Conservation (phyloP, 306 rosid genomes). For the Castanea sativa region DNA sequence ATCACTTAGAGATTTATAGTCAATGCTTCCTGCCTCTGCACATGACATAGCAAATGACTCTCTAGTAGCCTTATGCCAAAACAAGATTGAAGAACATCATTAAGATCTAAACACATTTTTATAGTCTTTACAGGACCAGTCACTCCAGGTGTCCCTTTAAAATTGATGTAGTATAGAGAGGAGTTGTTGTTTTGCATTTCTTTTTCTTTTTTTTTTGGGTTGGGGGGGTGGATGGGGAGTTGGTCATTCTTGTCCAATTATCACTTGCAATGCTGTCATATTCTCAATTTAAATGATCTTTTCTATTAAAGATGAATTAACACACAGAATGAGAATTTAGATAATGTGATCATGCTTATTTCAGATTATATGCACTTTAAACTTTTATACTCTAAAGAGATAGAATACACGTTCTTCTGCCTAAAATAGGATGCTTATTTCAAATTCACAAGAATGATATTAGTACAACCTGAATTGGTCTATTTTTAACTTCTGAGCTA, state of each 20-base stretch:
- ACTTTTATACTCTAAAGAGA: background rate
- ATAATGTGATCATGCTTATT: background rate
- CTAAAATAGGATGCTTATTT: background rate
- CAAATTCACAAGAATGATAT: background rate
- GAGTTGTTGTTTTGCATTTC: background rate
- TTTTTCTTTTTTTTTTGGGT: background rate
- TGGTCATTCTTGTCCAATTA: background rate
- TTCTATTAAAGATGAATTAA: background rate
- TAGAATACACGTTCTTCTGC: background rate
- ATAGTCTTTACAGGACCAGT: background rate
- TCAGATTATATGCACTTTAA: background rate
- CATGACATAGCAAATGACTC: conserved; percentile 1
- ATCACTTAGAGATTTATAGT: conserved; percentile 55
- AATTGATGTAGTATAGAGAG: background rate
- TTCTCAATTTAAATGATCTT: no score
- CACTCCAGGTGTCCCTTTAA: background rate
- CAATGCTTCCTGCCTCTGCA: conserved; percentile 51
- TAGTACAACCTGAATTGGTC: background rate
- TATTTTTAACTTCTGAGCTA: background rate
- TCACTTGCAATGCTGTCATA: no score
- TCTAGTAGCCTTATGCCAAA: background rate
- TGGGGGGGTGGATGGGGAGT: background rate
- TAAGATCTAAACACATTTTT: background rate
- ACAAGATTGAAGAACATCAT: background rate
- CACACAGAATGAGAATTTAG: background rate